Evolutionary conservation across 257 asterid species (phyloP), one percentile per base, ranked within the genome.

Genomic region (Parsonsia alboflavescens): DNA sequence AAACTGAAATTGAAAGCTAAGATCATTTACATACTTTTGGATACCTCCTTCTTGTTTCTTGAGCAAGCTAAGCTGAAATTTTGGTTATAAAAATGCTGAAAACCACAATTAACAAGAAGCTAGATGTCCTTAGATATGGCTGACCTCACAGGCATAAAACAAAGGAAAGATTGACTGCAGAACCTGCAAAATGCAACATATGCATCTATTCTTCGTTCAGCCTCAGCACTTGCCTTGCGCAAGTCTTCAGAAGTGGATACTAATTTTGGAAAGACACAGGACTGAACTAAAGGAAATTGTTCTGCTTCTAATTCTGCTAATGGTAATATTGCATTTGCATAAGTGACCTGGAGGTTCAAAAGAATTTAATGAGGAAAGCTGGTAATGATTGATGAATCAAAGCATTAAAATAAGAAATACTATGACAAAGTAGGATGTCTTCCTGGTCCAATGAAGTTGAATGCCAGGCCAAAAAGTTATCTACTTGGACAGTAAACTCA

Each of bases 291-390:
- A 65, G 99, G 97, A 84, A 90, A 94, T 48, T 92, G 99, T 3
- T 85, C 86, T 80, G 93, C 97, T 87, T 94, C 97, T 79, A 94
- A 62, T 77, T 90, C 98, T 67, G 90, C 97, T 84, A 94, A 80
- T 10, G 89, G 93, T 53, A 81, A 78, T 71, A 92, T 74, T 76
- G 89, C 85, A 80, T 90, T 94, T 78, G 87, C 88, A 87, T 82
- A 94, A 50, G 88, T 80, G 64, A 87, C 97, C 99, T 94, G 79
- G 80, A 81, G 71, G 73, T 10, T 26, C 28, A 64, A 66, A 53
- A 78, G n/a, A 54, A 72, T 44, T 48, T 6, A 45, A 39, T 12
- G 21, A 68, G 16, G 30, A 73, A 57, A 28, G 16, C 28, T 63
- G 39, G 46, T n/a, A 11, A 42, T 17, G 30, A 45, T 53, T n/a